A percentile compares a stretch with the other conserved stretches of the same genome.
Conservation (phyloP, 257 asterid genomes). For the Verbena officinalis region DNA sequence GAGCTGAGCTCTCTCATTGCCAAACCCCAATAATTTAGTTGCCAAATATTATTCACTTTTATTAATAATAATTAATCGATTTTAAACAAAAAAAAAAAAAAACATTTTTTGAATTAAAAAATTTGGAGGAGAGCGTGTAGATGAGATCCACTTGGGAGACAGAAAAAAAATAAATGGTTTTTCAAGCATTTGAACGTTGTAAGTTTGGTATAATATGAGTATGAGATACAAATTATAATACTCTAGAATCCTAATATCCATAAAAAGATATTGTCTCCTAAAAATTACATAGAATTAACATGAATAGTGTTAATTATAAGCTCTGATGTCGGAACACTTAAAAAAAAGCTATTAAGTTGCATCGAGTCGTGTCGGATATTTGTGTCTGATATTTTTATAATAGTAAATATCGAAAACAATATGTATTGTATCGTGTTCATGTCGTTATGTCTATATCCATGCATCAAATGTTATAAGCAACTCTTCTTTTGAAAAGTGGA, state of each 20-base stretch:
- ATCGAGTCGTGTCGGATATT: no score
- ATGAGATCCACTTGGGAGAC: neutral
- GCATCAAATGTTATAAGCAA: no score
- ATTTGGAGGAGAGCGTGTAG: constrained; percentile 28
- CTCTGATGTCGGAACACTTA: no score
- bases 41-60: neutral
- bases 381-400: no score
- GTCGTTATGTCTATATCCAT: no score
- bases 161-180: neutral
- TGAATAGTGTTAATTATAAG: neutral
- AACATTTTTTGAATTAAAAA: neutral
- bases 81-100: neutral
- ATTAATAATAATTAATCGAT: neutral
- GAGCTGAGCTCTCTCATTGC: neutral
- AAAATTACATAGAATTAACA: no score
- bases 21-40: constrained; percentile 30
- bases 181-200: constrained; percentile 28
- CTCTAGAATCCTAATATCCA: neutral
- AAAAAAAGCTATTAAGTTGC: no score
- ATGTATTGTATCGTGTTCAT: no score
- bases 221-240: neutral
- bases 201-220: neutral
- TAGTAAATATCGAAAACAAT: no score
- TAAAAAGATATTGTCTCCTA: neutral
- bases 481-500: no score